phyloP scores from a whole-genome alignment of 78 protist species.

The Dictyostelium capitatum region DNA sequence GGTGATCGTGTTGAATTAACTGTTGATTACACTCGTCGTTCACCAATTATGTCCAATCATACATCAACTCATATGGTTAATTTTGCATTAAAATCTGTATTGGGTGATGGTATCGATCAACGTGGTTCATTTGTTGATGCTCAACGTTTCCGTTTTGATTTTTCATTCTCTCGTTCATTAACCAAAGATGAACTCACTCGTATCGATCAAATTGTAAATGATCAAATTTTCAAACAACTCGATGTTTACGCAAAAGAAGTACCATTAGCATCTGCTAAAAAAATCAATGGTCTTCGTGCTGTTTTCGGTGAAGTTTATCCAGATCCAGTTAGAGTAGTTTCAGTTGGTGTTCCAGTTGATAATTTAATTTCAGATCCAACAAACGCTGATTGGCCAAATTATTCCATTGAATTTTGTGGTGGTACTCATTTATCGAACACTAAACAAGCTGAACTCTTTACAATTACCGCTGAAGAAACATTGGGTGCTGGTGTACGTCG shows the following conservation, averaged over 20 bases:
- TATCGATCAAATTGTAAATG: constrained; percentile 82
- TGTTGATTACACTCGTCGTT: constrained; percentile 90
- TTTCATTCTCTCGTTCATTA: constrained; percentile 53
- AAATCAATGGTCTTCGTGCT: constrained; percentile 92
- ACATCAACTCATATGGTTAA: constrained; percentile 97
- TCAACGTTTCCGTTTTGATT: constrained; percentile 95
- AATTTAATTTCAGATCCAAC: constrained; percentile 86
- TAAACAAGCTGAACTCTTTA: constrained; percentile 84
- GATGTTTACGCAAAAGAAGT: constrained; percentile 83
- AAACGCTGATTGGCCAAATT: constrained; percentile 75
- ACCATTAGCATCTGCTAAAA: constrained; percentile 89
- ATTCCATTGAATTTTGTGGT: constrained; percentile 95
- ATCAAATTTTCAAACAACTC: constrained; percentile 42
- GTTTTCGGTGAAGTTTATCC: constrained; percentile 97
- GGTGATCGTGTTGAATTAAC: constrained; percentile 85
- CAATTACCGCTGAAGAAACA: constrained; percentile 92
- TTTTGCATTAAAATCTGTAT: constrained; percentile 88
- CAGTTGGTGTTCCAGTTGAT: constrained; percentile 90
- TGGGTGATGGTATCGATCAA: constrained; percentile 93
- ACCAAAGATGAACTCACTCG: constrained; percentile 75
- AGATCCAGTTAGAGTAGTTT: constrained; percentile 96
- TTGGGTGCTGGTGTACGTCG: constrained; percentile 95
- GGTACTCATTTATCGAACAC: constrained; percentile 94
- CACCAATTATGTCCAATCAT: constrained; percentile 92
- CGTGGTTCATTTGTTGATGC: constrained; percentile 94